Evolutionary conservation across 2,329 filamentous ascomycete genomes (phyloP), one percentile per base, ranked within the genome.

Genomic region (Neofusicoccum umdonicola): DNA sequence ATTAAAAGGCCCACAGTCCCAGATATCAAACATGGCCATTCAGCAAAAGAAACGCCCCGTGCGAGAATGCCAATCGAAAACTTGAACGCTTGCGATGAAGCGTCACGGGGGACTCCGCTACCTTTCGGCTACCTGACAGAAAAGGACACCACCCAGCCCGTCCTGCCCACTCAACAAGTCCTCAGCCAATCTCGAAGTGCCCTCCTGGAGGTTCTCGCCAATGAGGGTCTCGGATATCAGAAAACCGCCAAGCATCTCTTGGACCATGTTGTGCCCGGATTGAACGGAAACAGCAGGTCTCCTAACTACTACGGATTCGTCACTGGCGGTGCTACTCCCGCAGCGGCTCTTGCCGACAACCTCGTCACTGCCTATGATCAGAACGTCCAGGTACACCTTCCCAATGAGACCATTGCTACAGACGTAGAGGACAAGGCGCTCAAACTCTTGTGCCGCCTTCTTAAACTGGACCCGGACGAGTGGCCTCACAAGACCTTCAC

Each of bases 291-390:
- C 71, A 88, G 87, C 68, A 83, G 72, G 35, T 78, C 77, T 9
- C 69, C 75, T 22, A 72, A 73, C 64, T 96, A 96, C 81, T 96
- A 92, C 75, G 93, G 92, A 66, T 97, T 97, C 74, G 90, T 97
- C 5, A 96, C 89, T 0, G 94, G 94, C 50, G 90, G 92, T 13
- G 82, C 84, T 7, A 90, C 93, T 0, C 91, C 92, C 5, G 87
- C 92, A 27, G 93, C 93, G 37, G 84, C 90, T 69, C 85, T 91
- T 62, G 93, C 92, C 1, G 94, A 97, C 75, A 90, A 92, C 68
- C 78, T 97, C n/a, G 92, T 94, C 66, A 88, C 88, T 4, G 84
- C 86, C 8, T 85, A 89, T 66, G 93, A 97, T 74, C 92, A 96
- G 74, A 97, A 93, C 75, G 88, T 93, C 4, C 85, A 89, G 65